Conservation (phyloP, 306 rosid genomes). For the Vigna trinervia region DNA sequence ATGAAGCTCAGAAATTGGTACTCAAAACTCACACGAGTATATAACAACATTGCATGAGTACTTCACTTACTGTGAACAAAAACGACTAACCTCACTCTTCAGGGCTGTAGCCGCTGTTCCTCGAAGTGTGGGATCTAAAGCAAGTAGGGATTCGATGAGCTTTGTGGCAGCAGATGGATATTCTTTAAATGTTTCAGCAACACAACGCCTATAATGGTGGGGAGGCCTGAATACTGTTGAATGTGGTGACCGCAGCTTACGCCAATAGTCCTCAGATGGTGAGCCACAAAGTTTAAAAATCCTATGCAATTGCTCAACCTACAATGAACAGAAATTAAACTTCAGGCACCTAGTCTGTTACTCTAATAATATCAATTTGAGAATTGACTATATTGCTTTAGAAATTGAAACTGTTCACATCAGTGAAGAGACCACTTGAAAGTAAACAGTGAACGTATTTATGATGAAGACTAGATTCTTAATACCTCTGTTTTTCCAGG, state of each 20-base stretch:
- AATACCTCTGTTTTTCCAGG: conserved; percentile 98
- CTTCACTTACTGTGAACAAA: conserved; percentile 25
- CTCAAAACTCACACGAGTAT: conserved; percentile 14
- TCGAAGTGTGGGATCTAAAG: conserved; percentile 74
- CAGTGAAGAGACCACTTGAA: conserved; percentile 20
- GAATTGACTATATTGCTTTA: conserved; percentile 26
- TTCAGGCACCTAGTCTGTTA: conserved; percentile 34
- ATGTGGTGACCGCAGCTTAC: conserved; percentile 61
- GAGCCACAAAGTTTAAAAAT: conserved; percentile 98
- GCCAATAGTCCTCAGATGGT: conserved; percentile 90
- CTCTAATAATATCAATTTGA: neutral
- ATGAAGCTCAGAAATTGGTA: conserved; percentile 28
- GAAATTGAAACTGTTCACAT: neutral
- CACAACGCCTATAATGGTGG: conserved; percentile 75
- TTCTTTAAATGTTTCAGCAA: conserved; percentile 78
- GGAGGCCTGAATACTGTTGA: conserved; percentile 79
- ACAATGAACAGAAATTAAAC: conserved; percentile 36
- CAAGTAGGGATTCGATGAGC: conserved; percentile 83
- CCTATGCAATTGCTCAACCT: conserved; percentile 97
- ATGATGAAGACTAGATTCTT: conserved; percentile 14
- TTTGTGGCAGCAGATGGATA: conserved; percentile 63
- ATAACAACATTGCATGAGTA: conserved; percentile 10
- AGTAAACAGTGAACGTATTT: conserved; percentile 27
- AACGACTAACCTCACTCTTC: conserved; percentile 66
- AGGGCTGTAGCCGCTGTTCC: conserved; percentile 85